phyloP scores from a whole-genome alignment of 2,329 filamentous ascomycete species.

The Alternaria infectoria region DNA sequence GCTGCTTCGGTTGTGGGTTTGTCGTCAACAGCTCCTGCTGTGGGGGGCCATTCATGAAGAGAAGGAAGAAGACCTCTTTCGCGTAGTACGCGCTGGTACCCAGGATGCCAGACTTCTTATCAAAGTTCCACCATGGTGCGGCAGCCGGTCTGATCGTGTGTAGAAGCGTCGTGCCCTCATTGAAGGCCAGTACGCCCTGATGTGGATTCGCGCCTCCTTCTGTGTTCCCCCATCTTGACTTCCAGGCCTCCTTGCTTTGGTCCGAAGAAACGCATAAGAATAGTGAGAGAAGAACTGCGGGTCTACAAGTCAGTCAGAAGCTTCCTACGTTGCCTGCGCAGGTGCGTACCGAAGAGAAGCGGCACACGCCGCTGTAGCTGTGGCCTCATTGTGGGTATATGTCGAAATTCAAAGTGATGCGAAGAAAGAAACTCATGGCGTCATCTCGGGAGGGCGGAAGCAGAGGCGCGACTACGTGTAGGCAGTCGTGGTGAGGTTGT shows the following conservation, averaged over 20 bases:
- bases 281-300: conserved; percentile 41
- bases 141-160: conserved; percentile 51
- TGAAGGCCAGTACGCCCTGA: conserved; percentile 34
- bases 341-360: conserved; percentile 42
- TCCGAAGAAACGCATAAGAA: conserved; percentile 28
- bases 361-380: conserved; percentile 45
- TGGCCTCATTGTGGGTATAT: conserved; percentile 40
- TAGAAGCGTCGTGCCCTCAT: conserved; percentile 51
- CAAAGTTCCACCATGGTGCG: conserved; percentile 49
- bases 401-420: conserved; percentile 17
- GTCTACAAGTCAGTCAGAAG: conserved; percentile 28
- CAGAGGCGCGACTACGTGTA: conserved; percentile 18
- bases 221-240: conserved; percentile 27
- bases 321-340: conserved; percentile 6
- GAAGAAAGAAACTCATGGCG: conserved; percentile 38
- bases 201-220: conserved; percentile 16
- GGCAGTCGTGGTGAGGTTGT: conserved; percentile 26
- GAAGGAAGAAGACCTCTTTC: conserved; percentile 65
- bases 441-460: conserved; percentile 26
- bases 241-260: conserved; percentile 19
- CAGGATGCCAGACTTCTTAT: conserved; percentile 64
- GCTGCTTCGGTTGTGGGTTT: conserved; percentile 48
- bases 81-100: conserved; percentile 66
- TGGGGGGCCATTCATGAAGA: conserved; percentile 69
- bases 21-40: conserved; percentile 53